Base-by-base conservation (phyloP, 805 yeast genomes). In the Yarrowia sp. region DNA sequence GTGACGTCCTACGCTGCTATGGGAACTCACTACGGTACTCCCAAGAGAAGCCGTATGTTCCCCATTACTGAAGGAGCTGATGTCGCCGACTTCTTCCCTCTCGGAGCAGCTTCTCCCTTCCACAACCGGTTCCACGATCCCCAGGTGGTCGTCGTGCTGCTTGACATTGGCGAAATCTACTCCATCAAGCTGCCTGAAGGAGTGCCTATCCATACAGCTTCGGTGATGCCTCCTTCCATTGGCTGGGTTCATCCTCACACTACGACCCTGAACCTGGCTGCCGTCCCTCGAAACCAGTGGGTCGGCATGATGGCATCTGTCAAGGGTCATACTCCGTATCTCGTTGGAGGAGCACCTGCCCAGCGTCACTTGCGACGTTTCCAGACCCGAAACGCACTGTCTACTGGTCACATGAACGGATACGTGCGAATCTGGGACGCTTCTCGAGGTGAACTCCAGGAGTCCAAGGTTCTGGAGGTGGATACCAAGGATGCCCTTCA, bases 351-450 rank as follows among this genome's bases (percentile, higher is more conserved):
- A 5, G 83, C 86, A 2, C 88, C 96, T 0, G 81, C 80, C 0
- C 77, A 80, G 36, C 80, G 82, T 22, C 78, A 77, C 35, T 74
- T 81, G 43, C 81, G 86, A 58, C 77, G 81, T 1, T 76, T 76
- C 66, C 86, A 83, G 39, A 75, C 78, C 22, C 80, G 89, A 44
- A 83, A 87, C 3, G 83, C 85, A 13, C 75, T 91, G 35, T 82
- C 89, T 1, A 86, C 97, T 0, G 98, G 98, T 0, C 97, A 91
- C 74, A 81, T 82, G 17, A 86, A 88, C 71, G 99, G 98, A 0
- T 80, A 84, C 33, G 85, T 95, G 0, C 81, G 96, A 66, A 74
- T 95, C 8, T 86, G 90, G 84, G 97, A 93, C 75, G 87, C 91
- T 0, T 85, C 96, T 0, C 84, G 86, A 65, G 88, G 89, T 18